phyloP scores from a whole-genome alignment of 371 early-diverging fungal genomes.

The Mortierella sp. region DNA sequence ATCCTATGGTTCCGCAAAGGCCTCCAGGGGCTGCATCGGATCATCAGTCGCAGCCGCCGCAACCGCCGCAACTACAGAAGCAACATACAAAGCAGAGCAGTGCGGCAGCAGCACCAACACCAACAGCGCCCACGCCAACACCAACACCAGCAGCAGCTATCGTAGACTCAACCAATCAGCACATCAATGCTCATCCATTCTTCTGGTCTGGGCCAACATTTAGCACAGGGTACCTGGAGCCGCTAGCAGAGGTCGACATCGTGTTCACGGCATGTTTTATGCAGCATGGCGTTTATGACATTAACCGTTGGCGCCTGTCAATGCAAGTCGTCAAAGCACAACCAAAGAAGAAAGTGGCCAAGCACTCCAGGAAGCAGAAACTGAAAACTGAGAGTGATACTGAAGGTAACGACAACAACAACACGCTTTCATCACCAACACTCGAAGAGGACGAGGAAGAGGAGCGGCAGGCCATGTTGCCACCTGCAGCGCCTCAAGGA shows the following conservation, averaged over 20 bases:
- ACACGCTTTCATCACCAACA: too few species aligned
- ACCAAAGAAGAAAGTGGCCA: constrained; percentile 15
- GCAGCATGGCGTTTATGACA: constrained; percentile 73
- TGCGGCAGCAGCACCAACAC: not conserved
- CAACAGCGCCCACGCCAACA: too few species aligned
- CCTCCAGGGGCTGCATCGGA: constrained; percentile 2
- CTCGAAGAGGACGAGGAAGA: constrained; percentile 18
- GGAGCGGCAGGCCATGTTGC: constrained; percentile 12
- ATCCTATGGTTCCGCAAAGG: constrained; percentile 44
- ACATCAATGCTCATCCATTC: constrained; percentile 58
- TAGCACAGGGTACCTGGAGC: constrained; percentile 63
- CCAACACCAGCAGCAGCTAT: constrained; percentile 7
- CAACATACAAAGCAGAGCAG: too few species aligned
- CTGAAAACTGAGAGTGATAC: too few species aligned
- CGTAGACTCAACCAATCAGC: constrained; percentile 44
- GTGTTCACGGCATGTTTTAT: constrained; percentile 66
- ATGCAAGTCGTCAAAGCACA: constrained; percentile 55
- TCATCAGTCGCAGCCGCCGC: constrained; percentile 16
- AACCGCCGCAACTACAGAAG: too few species aligned
- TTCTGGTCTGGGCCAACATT: constrained; percentile 73
- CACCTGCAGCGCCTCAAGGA: constrained; percentile 17
- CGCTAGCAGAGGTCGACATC: constrained; percentile 61
- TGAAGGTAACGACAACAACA: too few species aligned
- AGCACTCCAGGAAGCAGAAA: not conserved
- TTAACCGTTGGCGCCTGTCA: constrained; percentile 77